A percentile compares a stretch with the other conserved stretches of the same genome.
phyloP scores from a whole-genome alignment of 106 monocot genomes.

The Dioscorea zingiberensis region DNA sequence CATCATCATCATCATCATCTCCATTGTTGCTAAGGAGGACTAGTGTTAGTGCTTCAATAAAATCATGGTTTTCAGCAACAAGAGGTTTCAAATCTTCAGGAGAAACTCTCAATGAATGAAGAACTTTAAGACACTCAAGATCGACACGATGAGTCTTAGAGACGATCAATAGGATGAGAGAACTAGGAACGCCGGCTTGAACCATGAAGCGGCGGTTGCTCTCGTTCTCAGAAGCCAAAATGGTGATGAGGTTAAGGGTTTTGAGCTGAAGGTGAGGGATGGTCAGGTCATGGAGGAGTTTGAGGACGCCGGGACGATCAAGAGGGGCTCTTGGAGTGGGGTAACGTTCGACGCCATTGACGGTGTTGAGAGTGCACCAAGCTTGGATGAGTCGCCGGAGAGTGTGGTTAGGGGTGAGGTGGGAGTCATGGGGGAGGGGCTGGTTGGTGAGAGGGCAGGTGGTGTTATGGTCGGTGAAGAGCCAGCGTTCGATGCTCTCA shows the following conservation, averaged over 20 bases:
- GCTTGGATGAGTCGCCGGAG: slow-evolving; percentile 59
- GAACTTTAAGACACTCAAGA: slow-evolving; percentile 11
- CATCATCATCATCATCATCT: neutral
- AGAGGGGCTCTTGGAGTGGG: slow-evolving; percentile 29
- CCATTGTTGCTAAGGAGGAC: neutral
- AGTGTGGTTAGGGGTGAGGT: slow-evolving; percentile 49
- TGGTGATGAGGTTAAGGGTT: slow-evolving; percentile 13
- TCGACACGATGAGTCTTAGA: neutral
- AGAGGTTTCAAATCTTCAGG: slow-evolving; percentile 14
- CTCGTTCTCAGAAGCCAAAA: slow-evolving; percentile 30
- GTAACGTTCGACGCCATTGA: slow-evolving; percentile 24
- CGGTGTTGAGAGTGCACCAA: slow-evolving; percentile 40
- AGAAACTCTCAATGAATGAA: slow-evolving; percentile 15
- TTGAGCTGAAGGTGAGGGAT: slow-evolving; percentile 1
- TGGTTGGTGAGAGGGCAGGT: slow-evolving; percentile 57
- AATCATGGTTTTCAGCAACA: slow-evolving; percentile 12
- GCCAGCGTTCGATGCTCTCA: slow-evolving; percentile 48
- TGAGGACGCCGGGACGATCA: neutral
- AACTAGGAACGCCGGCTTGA: slow-evolving; percentile 10
- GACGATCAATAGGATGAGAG: slow-evolving; percentile 7
- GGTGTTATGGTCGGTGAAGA: slow-evolving; percentile 17
- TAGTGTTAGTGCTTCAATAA: slow-evolving; percentile 23
- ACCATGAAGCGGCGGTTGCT: slow-evolving; percentile 32
- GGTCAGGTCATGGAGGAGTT: slow-evolving; percentile 21
- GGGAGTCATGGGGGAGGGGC: slow-evolving; percentile 22